A percentile compares a stretch with the other conserved stretches of the same genome.
Evolutionary conservation across 495 filamentous ascomycete species (phyloP).

Genomic region (Penicillium desertorum): DNA sequence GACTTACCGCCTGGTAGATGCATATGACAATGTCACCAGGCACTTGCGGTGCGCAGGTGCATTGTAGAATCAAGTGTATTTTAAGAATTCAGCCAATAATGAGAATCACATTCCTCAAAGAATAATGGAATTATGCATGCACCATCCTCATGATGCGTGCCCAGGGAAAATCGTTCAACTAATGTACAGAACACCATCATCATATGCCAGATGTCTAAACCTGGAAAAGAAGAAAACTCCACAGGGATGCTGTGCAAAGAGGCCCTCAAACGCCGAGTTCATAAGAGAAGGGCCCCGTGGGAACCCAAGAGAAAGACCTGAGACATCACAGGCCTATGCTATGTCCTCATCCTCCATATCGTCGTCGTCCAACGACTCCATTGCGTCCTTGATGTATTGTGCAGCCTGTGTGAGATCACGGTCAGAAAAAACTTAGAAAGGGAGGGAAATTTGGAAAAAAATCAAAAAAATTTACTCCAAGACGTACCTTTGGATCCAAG

Average conservation of each 20-base stretch:
- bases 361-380: conserved; percentile 84
- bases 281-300: conserved; percentile 17
- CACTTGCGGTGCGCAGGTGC: neutral
- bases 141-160: conserved; percentile 6
- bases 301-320: conserved; percentile 12
- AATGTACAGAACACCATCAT: conserved; percentile 46
- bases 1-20: conserved; percentile 8
- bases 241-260: conserved; percentile 40
- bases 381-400: conserved; percentile 86
- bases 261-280: conserved; percentile 26
- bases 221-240: conserved; percentile 38
- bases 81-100: neutral
- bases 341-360: conserved; percentile 71
- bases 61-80: neutral
- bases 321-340: conserved; percentile 34
- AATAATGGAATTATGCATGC: conserved; percentile 10
- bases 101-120: neutral
- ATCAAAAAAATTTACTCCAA: neutral
- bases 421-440: conserved; percentile 25
- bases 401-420: conserved; percentile 60
- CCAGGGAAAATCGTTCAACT: conserved; percentile 22
- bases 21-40: conserved; percentile 10
- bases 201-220: conserved; percentile 30
- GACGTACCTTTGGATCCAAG: conserved; percentile 86
- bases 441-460: neutral